A percentile compares a stretch with the other conserved stretches of the same genome.
phyloP scores from a whole-genome alignment of 208 protist species.

The Giardia muris region DNA sequence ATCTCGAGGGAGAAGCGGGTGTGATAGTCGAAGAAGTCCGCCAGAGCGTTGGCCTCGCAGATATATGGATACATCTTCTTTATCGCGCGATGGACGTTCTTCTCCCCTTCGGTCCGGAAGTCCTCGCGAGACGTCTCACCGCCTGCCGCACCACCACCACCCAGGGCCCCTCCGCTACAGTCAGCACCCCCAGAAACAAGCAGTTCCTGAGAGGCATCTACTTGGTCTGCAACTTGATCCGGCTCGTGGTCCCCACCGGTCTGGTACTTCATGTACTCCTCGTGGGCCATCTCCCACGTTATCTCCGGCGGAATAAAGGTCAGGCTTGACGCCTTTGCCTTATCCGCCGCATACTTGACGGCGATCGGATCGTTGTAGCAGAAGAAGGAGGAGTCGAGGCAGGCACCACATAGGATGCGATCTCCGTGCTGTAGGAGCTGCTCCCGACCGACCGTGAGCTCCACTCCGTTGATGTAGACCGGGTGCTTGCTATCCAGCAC shows the following conservation, averaged over 20 bases:
- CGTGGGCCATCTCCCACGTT: not conserved
- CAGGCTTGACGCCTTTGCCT: not conserved
- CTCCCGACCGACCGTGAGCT: not conserved
- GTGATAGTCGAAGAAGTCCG: not conserved
- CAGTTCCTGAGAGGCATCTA: not conserved
- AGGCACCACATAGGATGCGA: not conserved
- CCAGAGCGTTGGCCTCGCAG: not conserved
- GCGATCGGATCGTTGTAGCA: not conserved
- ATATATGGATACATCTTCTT: slow-evolving; percentile 6
- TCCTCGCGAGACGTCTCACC: not conserved
- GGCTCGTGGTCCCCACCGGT: not conserved
- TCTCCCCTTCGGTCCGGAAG: not conserved
- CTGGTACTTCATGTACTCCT: slow-evolving; percentile 1
- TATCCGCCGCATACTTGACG: not conserved
- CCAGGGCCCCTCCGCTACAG: not conserved
- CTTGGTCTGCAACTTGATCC: not conserved
- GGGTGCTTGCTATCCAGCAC: slow-evolving; percentile 1
- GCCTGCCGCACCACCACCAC: not conserved
- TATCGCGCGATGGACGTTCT: not conserved
- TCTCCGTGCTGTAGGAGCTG: not conserved
- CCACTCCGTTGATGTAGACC: not conserved
- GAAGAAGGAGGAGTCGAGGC: not conserved
- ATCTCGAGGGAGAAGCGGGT: not conserved
- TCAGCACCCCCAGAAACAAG: not conserved
- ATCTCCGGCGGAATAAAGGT: slow-evolving; percentile 3